phyloP scores from a whole-genome alignment of 2,329 filamentous ascomycete genomes.

The Aureobasidium lini region DNA sequence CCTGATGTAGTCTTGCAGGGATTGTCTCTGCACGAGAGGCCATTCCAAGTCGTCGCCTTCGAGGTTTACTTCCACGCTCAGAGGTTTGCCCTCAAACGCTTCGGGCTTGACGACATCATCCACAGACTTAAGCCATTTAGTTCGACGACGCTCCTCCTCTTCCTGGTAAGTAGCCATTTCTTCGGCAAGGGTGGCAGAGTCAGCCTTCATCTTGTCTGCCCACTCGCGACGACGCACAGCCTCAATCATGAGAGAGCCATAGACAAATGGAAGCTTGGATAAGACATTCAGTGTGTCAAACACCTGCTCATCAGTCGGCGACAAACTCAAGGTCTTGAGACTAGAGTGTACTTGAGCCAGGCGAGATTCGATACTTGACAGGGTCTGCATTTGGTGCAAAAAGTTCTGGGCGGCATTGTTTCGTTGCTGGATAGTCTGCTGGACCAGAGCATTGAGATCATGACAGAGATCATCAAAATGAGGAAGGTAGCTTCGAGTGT shows the following conservation, averaged over 20 bases:
- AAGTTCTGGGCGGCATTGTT: conserved; percentile 61
- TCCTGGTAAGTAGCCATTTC: conserved; percentile 89
- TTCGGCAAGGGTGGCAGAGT: conserved; percentile 81
- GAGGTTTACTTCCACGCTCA: conserved; percentile 78
- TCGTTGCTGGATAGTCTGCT: conserved; percentile 51
- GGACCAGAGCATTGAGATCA: conserved; percentile 50
- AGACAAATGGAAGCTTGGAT: conserved; percentile 77
- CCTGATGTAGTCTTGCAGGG: conserved; percentile 67
- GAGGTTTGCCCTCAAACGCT: conserved; percentile 58
- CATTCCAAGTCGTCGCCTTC: conserved; percentile 72
- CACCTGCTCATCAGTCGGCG: conserved; percentile 67
- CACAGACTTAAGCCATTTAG: conserved; percentile 83
- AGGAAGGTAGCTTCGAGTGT: conserved; percentile 57
- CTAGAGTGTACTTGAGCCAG: conserved; percentile 66
- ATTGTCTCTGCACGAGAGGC: conserved; percentile 68
- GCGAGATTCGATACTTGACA: conserved; percentile 70
- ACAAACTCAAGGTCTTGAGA: conserved; percentile 62
- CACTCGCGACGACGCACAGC: conserved; percentile 81
- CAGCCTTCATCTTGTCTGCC: conserved; percentile 80
- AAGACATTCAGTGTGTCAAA: conserved; percentile 76
- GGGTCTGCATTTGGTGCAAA: conserved; percentile 69
- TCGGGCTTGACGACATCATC: conserved; percentile 66
- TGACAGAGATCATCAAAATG: conserved; percentile 49
- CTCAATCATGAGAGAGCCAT: conserved; percentile 82
- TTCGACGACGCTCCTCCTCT: conserved; percentile 80